phyloP scores from a whole-genome alignment of 345 rosid species.

The Litchi chinensis region DNA sequence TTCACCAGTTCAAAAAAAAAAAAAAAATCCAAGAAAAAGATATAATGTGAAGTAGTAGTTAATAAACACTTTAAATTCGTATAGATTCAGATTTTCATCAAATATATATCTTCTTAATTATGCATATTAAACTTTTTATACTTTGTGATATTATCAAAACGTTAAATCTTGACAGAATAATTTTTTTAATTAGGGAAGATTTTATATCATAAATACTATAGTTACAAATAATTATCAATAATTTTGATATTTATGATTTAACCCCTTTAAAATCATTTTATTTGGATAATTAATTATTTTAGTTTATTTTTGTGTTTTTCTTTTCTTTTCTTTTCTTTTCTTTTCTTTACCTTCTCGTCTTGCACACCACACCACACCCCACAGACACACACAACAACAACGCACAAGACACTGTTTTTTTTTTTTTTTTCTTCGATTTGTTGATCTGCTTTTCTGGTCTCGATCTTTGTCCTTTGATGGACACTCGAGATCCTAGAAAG shows the following conservation, averaged over 20 bases:
- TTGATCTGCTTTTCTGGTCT: conserved; percentile 70
- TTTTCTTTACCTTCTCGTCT: conserved; percentile 49
- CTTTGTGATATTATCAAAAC: too few relatives aligned
- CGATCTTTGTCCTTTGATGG: conserved; percentile 60
- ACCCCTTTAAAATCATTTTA: neutral
- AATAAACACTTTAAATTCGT: too few relatives aligned
- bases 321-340: neutral
- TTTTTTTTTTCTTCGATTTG: conserved; percentile 56
- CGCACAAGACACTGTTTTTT: neutral
- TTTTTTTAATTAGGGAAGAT: neutral
- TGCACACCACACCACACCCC: conserved; percentile 31
- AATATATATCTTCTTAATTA: too few relatives aligned
- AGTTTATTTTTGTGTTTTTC: neutral
- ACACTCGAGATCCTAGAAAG: conserved; percentile 48
- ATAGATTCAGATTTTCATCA: too few relatives aligned
- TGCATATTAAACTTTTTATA: too few relatives aligned
- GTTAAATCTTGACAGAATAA: too few relatives aligned
- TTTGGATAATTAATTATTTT: neutral
- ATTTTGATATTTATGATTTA: conserved; percentile 6
- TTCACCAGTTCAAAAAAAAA: too few relatives aligned
- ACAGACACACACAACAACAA: conserved; percentile 8
- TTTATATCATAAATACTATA: conserved; percentile 29
- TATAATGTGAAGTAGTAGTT: too few relatives aligned
- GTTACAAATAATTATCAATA: conserved; percentile 13
- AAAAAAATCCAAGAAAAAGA: too few relatives aligned